A percentile compares a stretch with the other conserved stretches of the same genome.
Evolutionary conservation across 1,284 basidiomycete species (phyloP).

Genomic region (Apiotrichum akiyoshidainum): DNA sequence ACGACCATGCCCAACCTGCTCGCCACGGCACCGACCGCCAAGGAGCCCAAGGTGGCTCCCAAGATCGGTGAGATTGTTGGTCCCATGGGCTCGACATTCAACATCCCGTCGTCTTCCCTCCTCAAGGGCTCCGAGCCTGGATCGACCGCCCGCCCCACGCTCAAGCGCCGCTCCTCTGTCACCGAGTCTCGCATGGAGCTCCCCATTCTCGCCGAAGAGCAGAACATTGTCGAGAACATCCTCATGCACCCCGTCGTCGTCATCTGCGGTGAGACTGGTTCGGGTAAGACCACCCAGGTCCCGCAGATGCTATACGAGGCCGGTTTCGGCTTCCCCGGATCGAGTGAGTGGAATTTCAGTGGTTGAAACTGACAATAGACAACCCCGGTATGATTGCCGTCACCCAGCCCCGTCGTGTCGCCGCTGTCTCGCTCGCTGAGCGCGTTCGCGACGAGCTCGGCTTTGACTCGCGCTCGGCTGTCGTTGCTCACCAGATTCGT

Average conservation of each 20-base stretch:
- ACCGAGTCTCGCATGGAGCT: constrained; percentile 74
- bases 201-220: constrained; percentile 91
- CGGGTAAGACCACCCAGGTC: constrained; percentile 97
- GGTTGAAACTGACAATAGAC: constrained; percentile 53
- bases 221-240: constrained; percentile 88
- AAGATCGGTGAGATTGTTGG: constrained; percentile 41
- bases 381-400: constrained; percentile 98
- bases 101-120: constrained; percentile 44
- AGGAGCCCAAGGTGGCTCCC: constrained; percentile 15
- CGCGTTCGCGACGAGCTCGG: constrained; percentile 88
- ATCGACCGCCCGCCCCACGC: constrained; percentile 57
- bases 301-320: constrained; percentile 92
- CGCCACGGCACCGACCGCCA: constrained; percentile 16
- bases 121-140: constrained; percentile 22
- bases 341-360: constrained; percentile 54
- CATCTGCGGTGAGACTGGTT: constrained; percentile 84
- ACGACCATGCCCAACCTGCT: constrained; percentile 21
- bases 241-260: constrained; percentile 74
- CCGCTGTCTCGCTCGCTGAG: constrained; percentile 90
- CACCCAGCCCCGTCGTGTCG: constrained; percentile 95
- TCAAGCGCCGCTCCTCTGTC: constrained; percentile 70
- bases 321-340: constrained; percentile 81
- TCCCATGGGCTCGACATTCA: constrained; percentile 44
- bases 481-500: constrained; percentile 93
- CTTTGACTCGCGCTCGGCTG: constrained; percentile 61